Percentiles rank a stretch among this genome's conserved stretches.
phyloP scores from a whole-genome alignment of 1,139 yeast genomes.

The Keqinozyma sinolaborantium region DNA sequence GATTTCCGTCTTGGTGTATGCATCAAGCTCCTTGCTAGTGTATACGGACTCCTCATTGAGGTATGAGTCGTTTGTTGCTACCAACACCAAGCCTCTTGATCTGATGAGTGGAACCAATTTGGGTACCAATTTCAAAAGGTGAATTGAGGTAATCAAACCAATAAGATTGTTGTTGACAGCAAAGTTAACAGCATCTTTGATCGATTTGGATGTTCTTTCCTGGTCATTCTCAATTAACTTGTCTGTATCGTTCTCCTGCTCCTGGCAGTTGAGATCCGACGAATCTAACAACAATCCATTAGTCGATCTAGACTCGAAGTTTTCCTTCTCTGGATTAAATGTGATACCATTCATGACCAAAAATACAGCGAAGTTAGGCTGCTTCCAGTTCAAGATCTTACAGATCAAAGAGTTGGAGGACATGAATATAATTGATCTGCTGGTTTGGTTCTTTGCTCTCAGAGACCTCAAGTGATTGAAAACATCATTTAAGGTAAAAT shows the following conservation, averaged over 20 bases:
- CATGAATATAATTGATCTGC: conserved; percentile 72
- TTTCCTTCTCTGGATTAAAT: conserved; percentile 24
- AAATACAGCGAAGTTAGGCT: conserved; percentile 94
- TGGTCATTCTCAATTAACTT: conserved; percentile 24
- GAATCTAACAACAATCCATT: conserved; percentile 34
- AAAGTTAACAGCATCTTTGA: conserved; percentile 54
- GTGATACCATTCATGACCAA: conserved; percentile 71
- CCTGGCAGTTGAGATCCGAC: conserved; percentile 24
- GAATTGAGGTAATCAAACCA: conserved; percentile 77
- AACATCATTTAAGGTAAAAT: conserved; percentile 63
- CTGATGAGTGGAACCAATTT: conserved; percentile 72
- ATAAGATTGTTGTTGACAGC: conserved; percentile 79
- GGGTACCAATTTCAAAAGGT: conserved; percentile 69
- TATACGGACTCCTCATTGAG: conserved; percentile 29
- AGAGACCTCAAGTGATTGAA: conserved; percentile 71
- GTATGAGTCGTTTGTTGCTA: conserved; percentile 51
- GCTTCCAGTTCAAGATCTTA: conserved; percentile 94
- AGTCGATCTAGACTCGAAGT: conserved; percentile 39
- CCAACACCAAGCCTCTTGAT: conserved; percentile 76
- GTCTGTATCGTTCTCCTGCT: conserved; percentile 14
- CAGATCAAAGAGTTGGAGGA: conserved; percentile 87
- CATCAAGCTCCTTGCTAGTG: conserved; percentile 34
- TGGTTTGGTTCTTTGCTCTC: conserved; percentile 28
- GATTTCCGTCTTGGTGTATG: conserved; percentile 51
- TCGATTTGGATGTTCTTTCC: conserved; percentile 42